Evolutionary conservation across 2,329 filamentous ascomycete species (phyloP), one percentile per base, ranked within the genome.

Genomic region (Aureobasidium lini): DNA sequence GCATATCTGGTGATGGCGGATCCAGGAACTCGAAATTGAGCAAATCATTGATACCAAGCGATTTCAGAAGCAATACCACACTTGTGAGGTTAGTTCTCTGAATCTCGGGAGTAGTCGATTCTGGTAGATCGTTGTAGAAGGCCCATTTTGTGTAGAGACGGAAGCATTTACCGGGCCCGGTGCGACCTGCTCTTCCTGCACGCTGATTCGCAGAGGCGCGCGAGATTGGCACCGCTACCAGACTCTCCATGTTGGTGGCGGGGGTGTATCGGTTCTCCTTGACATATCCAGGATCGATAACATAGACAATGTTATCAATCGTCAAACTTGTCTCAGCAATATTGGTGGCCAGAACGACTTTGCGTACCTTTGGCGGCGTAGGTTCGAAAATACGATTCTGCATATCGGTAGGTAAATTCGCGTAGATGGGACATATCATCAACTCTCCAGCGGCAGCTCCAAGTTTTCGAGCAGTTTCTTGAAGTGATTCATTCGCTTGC

Each of bases 1-100:
- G 83, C 1, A 91, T 89, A 68, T 96, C 90, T 0, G 90, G 89
- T 0, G 92, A 88, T 0, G 94, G 94, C 0, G 92, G 87, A 66
- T 97, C 93, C 85, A 97, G 91, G 67, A 96, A 97, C 70, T 96
- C 92, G 68, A 99, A 99, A 62, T 93, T 86, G 6, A 99, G 82
- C 0, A 99, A 79, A 67, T 97, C 88, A 69, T 95, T 90, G 71
- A 99, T 95, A 9, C 92, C 92, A 0, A 97, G 79, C 0, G 89
- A 90, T 69, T 96, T 96, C 8, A 99, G 78, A 62, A 92, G 84
- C 28, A 99, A 76, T 1, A 96, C 89, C 0, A 95, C 86, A 18
- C 85, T 82, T 66, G 88, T 93, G 10, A 99, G 80, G 64, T 96
- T 95, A 0, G 89, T 93, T 16, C 94, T 83, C 70, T 95, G 89